phyloP scores from a whole-genome alignment of 306 rosid species.

The Dryas alaskensis region DNA sequence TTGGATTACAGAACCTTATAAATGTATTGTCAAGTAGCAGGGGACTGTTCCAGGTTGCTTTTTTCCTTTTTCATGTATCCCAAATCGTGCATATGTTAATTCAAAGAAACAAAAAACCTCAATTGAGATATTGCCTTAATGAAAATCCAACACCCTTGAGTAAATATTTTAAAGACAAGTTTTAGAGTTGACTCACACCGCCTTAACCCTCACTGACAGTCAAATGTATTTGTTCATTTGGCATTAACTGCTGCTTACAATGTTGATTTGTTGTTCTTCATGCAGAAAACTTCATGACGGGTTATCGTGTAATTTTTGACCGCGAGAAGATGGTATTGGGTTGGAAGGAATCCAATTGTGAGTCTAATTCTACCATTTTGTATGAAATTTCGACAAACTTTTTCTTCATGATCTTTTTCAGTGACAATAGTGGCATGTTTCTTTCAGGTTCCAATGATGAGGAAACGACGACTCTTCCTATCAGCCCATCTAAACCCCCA shows the following conservation, averaged over 20 bases:
- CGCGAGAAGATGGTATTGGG: conserved; percentile 69
- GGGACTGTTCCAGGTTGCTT: too few species aligned
- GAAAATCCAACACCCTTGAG: too few species aligned
- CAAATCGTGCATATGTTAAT: background rate
- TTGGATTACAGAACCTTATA: background rate
- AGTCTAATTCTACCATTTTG: conserved; percentile 30
- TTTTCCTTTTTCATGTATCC: background rate
- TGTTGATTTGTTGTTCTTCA: conserved; percentile 21
- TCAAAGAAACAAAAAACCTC: background rate
- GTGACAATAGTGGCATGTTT: conserved; percentile 8
- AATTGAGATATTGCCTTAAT: background rate
- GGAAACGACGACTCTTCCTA: conserved; percentile 33
- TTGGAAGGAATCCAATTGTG: conserved; percentile 75
- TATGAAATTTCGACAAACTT: background rate
- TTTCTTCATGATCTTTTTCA: conserved; percentile 1
- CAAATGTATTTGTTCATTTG: background rate
- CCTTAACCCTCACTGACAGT: background rate
- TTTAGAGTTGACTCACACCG: background rate
- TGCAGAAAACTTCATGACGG: conserved; percentile 97
- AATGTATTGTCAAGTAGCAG: too few species aligned
- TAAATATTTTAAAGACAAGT: too few species aligned
- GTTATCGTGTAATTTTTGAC: conserved; percentile 70
- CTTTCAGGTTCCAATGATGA: conserved; percentile 52
- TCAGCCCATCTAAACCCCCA: conserved; percentile 36
- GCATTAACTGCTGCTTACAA: background rate